Conservation (phyloP, 2,329 filamentous ascomycete species). For the Ceratocystis cubensis region DNA sequence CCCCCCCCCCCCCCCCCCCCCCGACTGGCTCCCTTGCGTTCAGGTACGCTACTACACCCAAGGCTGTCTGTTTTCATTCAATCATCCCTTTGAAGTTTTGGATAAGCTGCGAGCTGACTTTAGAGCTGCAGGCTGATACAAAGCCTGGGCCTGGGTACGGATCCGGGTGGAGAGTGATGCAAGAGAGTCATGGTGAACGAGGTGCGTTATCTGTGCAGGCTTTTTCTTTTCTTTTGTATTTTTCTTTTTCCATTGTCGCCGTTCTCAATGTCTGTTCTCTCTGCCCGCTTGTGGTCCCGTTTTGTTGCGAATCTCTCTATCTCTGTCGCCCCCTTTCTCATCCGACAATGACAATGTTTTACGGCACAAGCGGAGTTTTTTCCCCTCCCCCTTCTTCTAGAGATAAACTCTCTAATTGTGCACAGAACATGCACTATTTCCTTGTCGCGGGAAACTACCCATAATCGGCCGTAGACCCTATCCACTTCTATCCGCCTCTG, state of each 20-base stretch:
- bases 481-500: background rate
- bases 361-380: background rate
- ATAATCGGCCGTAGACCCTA: background rate
- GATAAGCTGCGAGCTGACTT: background rate
- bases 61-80: background rate
- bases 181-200: background rate
- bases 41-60: background rate
- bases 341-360: background rate
- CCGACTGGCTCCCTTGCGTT: background rate
- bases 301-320: background rate
- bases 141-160: background rate
- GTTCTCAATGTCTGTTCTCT: background rate
- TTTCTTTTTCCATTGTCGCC: background rate
- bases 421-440: background rate
- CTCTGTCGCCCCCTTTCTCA: background rate
- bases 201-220: background rate
- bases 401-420: background rate
- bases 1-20: background rate
- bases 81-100: slow-evolving; percentile 2
- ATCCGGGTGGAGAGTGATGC: background rate
- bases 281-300: background rate
- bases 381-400: background rate
- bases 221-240: too few species aligned
- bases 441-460: background rate
- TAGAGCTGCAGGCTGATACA: background rate